phyloP scores from a whole-genome alignment of 2,329 filamentous ascomycete genomes.

The Aspergillus caelatus region DNA sequence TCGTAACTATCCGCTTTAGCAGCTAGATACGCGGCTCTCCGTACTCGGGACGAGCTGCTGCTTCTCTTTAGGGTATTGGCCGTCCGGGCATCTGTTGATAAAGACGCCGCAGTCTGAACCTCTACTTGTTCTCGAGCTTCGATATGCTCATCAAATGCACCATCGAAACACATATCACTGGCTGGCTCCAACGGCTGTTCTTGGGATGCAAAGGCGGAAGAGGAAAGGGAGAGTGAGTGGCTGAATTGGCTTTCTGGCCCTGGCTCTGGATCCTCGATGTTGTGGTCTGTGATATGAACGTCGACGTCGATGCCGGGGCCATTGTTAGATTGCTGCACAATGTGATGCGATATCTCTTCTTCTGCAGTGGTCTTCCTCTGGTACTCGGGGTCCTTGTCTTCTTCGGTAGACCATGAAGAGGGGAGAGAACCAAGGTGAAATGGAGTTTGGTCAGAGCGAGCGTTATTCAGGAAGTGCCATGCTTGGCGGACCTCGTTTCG shows the following conservation, averaged over 20 bases:
- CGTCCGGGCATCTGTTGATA: not conserved
- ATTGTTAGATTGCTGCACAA: not conserved
- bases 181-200: not conserved
- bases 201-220: conserved; percentile 32
- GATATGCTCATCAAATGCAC: not conserved
- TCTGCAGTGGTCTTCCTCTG: not conserved
- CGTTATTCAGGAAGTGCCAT: conserved; percentile 26
- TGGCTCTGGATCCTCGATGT: not conserved
- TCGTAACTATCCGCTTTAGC: conserved; percentile 46
- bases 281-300: not conserved
- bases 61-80: not conserved
- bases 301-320: not conserved
- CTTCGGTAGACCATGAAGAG: conserved; percentile 27
- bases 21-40: conserved; percentile 43
- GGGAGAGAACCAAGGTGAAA: conserved; percentile 33
- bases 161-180: not conserved
- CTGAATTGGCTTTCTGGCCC: conserved; percentile 17
- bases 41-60: conserved; percentile 25
- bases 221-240: conserved; percentile 24
- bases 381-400: conserved; percentile 11
- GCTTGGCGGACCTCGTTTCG: conserved; percentile 30
- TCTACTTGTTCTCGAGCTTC: not conserved
- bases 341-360: not conserved
- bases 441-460: conserved; percentile 18
- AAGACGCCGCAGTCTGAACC: not conserved